Conservation (phyloP, 2,329 filamentous ascomycete species). For the Alternaria arbusti region DNA sequence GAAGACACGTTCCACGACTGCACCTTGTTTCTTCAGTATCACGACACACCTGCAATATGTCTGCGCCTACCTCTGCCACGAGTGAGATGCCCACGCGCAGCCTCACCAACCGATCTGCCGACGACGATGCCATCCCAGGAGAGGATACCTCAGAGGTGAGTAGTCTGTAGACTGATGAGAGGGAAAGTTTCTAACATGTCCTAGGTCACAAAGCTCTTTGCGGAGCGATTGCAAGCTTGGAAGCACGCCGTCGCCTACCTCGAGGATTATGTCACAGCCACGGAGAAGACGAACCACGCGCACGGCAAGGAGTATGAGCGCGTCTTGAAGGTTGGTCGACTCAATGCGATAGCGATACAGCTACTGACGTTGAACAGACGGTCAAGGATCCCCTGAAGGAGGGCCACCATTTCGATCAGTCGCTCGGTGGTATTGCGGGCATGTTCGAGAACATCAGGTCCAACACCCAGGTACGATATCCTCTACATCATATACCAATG, state of each 20-base stretch:
- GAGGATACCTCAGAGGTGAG: slow-evolving; percentile 56
- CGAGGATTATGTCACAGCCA: slow-evolving; percentile 84
- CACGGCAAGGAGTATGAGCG: slow-evolving; percentile 96
- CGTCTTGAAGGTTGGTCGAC: slow-evolving; percentile 73
- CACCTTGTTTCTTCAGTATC: neutral
- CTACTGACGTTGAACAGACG: slow-evolving; percentile 61
- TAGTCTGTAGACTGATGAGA: neutral
- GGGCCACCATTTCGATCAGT: slow-evolving; percentile 91
- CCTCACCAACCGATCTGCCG: slow-evolving; percentile 39
- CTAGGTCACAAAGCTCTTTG: slow-evolving; percentile 66
- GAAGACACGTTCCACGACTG: neutral
- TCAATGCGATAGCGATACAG: neutral
- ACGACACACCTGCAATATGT: slow-evolving; percentile 27
- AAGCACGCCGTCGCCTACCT: slow-evolving; percentile 92
- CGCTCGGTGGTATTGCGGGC: slow-evolving; percentile 82
- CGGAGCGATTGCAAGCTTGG: slow-evolving; percentile 90
- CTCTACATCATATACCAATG: accelerated
- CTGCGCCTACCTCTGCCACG: slow-evolving; percentile 42
- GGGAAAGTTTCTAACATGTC: neutral
- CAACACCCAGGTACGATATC: slow-evolving; percentile 73
- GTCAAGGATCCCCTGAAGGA: slow-evolving; percentile 86
- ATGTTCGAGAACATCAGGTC: slow-evolving; percentile 93
- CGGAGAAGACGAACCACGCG: slow-evolving; percentile 83
- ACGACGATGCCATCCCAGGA: slow-evolving; percentile 56
- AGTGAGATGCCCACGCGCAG: slow-evolving; percentile 39